Base-by-base conservation (phyloP, 2,329 filamentous ascomycete genomes). In the Fusarium abutilonis region DNA sequence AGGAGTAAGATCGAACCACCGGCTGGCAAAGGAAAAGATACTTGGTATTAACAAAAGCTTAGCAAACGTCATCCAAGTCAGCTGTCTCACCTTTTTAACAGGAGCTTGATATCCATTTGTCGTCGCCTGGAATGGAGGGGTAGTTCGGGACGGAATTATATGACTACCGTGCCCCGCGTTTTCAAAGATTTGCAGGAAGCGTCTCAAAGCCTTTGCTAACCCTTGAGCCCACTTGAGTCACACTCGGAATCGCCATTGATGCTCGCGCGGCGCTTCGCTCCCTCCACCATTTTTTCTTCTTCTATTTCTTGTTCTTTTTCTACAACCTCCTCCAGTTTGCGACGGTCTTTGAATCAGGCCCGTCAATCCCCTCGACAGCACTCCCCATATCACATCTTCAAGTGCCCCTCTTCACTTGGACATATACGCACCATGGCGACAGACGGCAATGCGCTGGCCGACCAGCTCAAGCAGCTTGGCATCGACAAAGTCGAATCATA, bases 401-500 rank as follows among this genome's bases (percentile, higher is more conserved):
- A 45, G 45, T 62, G 45, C 52, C 48, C 48, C 60, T 60, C 56
- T 53, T 46, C 29, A 14, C 31, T 49, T 45, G 38, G 14, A 50
- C 35, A 15, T 49, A 47, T 45, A 38, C 46, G 44, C 40, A 70
- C 67, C 31, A 52, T 60, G 52, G 54, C 57, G 35, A 65, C 60
- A 47, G 67, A 71, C 55, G 53, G 49, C 38, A 68, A 71, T 63
- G 57, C 63, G 8, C 67, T 71, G 55, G 65, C 69, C 39, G 45
- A 45, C 42, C 69, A 71, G 69, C 69, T 71, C 54, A 36, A 70
- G 65, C 32, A 66, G 49, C 62, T 65, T 29, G 60, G 63, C 14
- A 52, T 66, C 47, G 52, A 67, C 32, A 19, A 19, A 4, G 43
- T 70, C 43, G 58, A 68, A 29, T 48, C 44, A 19, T 88, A 80